Percentiles rank a stretch among this genome's conserved stretches.
Conservation (phyloP, 2,329 filamentous ascomycete genomes). For the Aaosphaeria pasadenensis region DNA sequence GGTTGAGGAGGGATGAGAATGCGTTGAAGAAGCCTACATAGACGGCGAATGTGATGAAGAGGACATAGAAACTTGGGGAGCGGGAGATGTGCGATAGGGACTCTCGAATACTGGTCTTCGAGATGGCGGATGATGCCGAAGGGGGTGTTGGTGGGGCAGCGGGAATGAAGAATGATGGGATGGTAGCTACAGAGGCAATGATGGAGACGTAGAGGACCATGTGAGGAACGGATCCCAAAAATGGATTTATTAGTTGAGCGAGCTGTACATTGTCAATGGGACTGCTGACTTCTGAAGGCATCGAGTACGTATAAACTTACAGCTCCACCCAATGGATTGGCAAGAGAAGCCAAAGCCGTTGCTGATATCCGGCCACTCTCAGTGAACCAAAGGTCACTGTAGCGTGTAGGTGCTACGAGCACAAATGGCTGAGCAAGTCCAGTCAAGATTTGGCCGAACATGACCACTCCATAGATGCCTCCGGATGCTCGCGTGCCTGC, state of each 20-base stretch:
- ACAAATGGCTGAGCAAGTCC: slow-evolving; percentile 92
- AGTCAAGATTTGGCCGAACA: slow-evolving; percentile 89
- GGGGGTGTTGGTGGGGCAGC: slow-evolving; percentile 72
- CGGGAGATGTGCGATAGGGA: slow-evolving; percentile 48
- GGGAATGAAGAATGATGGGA: slow-evolving; percentile 82
- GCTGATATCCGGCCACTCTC: slow-evolving; percentile 78
- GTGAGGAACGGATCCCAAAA: slow-evolving; percentile 70
- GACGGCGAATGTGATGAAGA: slow-evolving; percentile 75
- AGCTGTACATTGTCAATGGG: slow-evolving; percentile 23
- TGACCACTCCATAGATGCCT: slow-evolving; percentile 70
- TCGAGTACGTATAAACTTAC: slow-evolving; percentile 40
- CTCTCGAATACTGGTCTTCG: slow-evolving; percentile 50
- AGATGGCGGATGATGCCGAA: slow-evolving; percentile 62
- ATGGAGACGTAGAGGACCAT: slow-evolving; percentile 85
- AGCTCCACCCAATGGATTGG: slow-evolving; percentile 87
- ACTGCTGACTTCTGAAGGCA: not conserved
- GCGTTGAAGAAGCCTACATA: slow-evolving; percentile 96
- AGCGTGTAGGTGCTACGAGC: slow-evolving; percentile 81
- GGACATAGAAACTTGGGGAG: slow-evolving; percentile 73
- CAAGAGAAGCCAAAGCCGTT: slow-evolving; percentile 78
- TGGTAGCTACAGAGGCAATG: slow-evolving; percentile 66
- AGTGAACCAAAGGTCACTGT: slow-evolving; percentile 94
- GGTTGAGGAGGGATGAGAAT: slow-evolving; percentile 81
- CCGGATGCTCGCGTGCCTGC: slow-evolving; percentile 60
- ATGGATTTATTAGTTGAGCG: slow-evolving; percentile 81